phyloP scores from a whole-genome alignment of 345 rosid species.

The Anastatica hierochuntica region DNA sequence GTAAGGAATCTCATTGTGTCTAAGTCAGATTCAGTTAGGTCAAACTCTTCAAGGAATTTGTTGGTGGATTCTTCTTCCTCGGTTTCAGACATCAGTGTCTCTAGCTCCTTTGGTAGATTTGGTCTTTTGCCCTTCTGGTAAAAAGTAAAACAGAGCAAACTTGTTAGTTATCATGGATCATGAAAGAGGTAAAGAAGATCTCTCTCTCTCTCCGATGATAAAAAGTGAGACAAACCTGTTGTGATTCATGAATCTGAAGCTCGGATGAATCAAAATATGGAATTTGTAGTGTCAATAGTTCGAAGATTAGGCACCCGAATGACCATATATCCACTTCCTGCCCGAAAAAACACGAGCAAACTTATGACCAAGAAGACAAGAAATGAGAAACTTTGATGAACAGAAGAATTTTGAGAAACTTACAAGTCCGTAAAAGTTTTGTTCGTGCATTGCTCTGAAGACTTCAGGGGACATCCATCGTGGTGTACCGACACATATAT shows the following conservation, averaged over 20 bases:
- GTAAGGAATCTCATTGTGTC: conserved; percentile 57
- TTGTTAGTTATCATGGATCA: background rate
- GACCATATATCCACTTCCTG: conserved; percentile 99
- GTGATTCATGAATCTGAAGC: conserved; percentile 52
- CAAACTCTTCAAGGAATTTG: conserved; percentile 24
- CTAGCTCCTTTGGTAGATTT: conserved; percentile 45
- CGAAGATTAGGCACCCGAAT: conserved; percentile 77
- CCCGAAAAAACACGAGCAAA: conserved; percentile 13
- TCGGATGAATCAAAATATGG: conserved; percentile 61
- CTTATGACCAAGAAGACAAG: conserved; percentile 5
- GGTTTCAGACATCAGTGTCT: conserved; percentile 30
- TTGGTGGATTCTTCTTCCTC: conserved; percentile 21
- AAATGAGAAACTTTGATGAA: background rate
- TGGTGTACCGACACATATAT: conserved; percentile 91
- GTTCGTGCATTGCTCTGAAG: conserved; percentile 58
- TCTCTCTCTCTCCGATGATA: background rate
- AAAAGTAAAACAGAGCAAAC: background rate
- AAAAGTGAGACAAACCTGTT: conserved; percentile 41
- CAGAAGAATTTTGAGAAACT: conserved; percentile 8
- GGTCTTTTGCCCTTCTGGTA: conserved; percentile 79
- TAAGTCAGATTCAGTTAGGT: conserved; percentile 34
- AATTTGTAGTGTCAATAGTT: conserved; percentile 70
- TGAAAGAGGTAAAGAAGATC: background rate
- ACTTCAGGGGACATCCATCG: conserved; percentile 99
- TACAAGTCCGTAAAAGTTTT: conserved; percentile 63